Evolutionary conservation across 768 basidiomycete genomes (phyloP), one percentile per base, ranked within the genome.

Genomic region (Epithele typhae): DNA sequence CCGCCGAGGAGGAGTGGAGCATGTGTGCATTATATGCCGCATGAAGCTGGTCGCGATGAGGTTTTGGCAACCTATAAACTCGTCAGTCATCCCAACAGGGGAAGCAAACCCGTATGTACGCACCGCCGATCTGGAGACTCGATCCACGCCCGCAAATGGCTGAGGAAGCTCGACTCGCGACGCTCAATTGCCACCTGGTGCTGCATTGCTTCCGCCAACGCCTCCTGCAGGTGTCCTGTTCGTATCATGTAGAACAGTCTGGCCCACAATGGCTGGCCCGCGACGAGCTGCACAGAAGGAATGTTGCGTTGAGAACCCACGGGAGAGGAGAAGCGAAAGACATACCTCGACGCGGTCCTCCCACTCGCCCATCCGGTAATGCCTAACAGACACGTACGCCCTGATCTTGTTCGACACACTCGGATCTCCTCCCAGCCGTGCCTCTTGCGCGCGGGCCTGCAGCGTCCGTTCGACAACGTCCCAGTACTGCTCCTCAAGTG

Each of bases 161-260:
- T 80, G 6, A 91, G 75, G 64, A 98, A 94, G 55, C 81, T 84
- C 17, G 79, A 75, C 66, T 97, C 95, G 3, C 85, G 77, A 57
- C 82, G 80, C 51, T 84, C 82, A 53, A 85, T 81, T 3, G 79
- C 82, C 38, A 78, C 70, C 54, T 90, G 85, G 59, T 79, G 81
- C 22, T 78, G 75, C 12, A 79, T 50, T 0, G 90, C 84, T 51
- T 94, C 85, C 5, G 78, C 76, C 22, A 95, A 69, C 0, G 94
- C 92, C 50, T 97, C 94, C 32, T 78, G 72, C 5, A 73, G 62
- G 62, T 93, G 84, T 0, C 95, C 95, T 1, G 86, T 86, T 21
- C 95, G 82, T 9, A 99, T 74, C 14, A 99, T 78, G 68, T 87
- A 94, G 67, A 90, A 97, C n/a, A 94, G 62, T 47, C 90, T 84